Evolutionary conservation across 2,329 filamentous ascomycete genomes (phyloP), one percentile per base, ranked within the genome.

Genomic region (Diplodia mutila): DNA sequence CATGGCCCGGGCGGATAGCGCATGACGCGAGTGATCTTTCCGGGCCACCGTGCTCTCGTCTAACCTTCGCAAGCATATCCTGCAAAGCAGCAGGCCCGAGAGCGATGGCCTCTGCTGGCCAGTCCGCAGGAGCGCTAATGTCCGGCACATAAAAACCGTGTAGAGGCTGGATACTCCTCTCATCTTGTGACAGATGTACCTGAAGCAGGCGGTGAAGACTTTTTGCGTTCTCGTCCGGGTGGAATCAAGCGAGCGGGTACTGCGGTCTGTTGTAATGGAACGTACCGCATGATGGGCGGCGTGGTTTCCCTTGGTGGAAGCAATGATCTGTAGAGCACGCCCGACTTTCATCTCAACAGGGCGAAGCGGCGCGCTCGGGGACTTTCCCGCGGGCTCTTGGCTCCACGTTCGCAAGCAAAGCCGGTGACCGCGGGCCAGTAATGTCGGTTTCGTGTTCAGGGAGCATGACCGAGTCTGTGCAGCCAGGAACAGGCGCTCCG

Each of bases 181-280:
- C 59, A 63, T 63, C 59, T 63, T 63, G 59, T 63, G 59, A n/a
- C 37, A 52, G 46, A n/a, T 63, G 59, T 63, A 63, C 29, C 59
- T 63, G 59, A 63, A 49, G 59, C 59, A 63, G 46, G 59, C 59
- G 59, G 59, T 63, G 59, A 63, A 51, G 59, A 37, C 9, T 23
- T 32, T 46, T 48, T 61, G 55, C 55, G 3, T 25, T 9, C 42
- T 61, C 37, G 32, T 25, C 55, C 48, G 39, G 48, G 11, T 21
- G 7, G 2, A 18, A 49, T 34, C 46, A 63, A 51, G 59, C 59
- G 42, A 63, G 27, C 59, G 59, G 59, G 16, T 51, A 63, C 21
- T 37, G 57, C 57, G 57, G n/a, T n/a, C n/a, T n/a, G n/a, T n/a
- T 61, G 39, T 61, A 27, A n/a, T 49, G 59, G 59, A 37, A 63